Percentiles rank a stretch among this genome's conserved stretches.
Evolutionary conservation across 306 rosid species (phyloP).

Genomic region (Begonia masoniana): DNA sequence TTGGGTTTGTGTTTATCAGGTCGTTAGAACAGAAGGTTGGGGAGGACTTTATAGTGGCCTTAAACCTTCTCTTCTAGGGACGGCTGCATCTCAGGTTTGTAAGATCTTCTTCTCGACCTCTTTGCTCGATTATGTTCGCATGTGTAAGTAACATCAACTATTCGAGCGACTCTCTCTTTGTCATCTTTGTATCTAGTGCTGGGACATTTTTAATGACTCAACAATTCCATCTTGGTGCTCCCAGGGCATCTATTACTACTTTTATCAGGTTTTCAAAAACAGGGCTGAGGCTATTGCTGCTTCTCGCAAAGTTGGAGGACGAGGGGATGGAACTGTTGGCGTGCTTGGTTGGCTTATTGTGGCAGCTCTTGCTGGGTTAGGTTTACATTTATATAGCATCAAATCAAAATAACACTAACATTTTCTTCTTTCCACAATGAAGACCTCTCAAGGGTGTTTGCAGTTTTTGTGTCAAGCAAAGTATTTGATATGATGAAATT

Average conservation of each 20-base stretch:
- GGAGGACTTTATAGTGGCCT: constrained; percentile 85
- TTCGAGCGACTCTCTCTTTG: no score
- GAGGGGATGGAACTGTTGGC: constrained; percentile 76
- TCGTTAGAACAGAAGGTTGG: constrained; percentile 61
- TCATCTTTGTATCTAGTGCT: no score
- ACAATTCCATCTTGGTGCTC: constrained; percentile 4
- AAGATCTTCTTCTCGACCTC: neutral
- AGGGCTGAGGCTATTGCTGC: constrained; percentile 68
- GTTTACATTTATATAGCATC: no score
- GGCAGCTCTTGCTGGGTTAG: constrained; percentile 79
- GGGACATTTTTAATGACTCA: no score
- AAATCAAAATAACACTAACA: no score
- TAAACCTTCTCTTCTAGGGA: constrained; percentile 75
- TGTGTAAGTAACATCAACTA: no score
- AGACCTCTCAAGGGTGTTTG: no score
- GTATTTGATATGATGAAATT: no score
- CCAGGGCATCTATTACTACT: constrained; percentile 77
- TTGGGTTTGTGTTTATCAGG: constrained; percentile 19
- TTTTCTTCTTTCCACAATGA: no score
- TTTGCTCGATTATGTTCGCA: neutral
- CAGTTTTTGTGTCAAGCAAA: no score
- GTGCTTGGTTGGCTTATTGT: constrained; percentile 77
- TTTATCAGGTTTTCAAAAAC: constrained; percentile 78
- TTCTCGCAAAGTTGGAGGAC: constrained; percentile 45
- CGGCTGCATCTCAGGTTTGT: constrained; percentile 79